Evolutionary conservation across 441 rosid genomes (phyloP).

Genomic region (Pelargonium fulgidum): DNA sequence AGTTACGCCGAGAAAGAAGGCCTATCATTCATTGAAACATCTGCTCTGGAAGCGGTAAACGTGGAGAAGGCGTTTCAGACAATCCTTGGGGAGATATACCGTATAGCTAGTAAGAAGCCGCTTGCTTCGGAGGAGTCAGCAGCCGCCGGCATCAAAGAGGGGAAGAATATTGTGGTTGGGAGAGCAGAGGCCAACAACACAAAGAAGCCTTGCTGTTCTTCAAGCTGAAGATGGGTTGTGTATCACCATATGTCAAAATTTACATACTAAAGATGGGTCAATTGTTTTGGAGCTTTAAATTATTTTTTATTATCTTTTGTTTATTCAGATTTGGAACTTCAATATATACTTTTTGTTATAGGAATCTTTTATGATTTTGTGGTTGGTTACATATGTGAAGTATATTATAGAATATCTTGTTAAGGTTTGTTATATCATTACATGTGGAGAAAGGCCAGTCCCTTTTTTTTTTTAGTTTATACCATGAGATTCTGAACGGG

Average conservation of each 20-base stretch:
- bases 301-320: not conserved
- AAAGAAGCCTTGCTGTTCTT: conserved; percentile 74
- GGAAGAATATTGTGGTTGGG: conserved; percentile 51
- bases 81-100: conserved; percentile 64
- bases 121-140: conserved; percentile 54
- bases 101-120: conserved; percentile 76
- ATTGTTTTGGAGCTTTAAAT: not conserved
- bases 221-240: conserved; percentile 35
- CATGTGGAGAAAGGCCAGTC: too few species aligned
- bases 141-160: conserved; percentile 55
- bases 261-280: not conserved
- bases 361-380: not conserved
- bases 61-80: conserved; percentile 86
- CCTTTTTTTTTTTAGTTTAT: too few species aligned
- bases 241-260: not conserved
- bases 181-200: conserved; percentile 43
- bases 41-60: conserved; percentile 77
- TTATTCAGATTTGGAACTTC: not conserved
- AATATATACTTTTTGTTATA: not conserved
- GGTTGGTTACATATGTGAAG: not conserved
- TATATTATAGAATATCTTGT: too few species aligned
- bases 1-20: conserved; percentile 81
- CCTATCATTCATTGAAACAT: conserved; percentile 71
- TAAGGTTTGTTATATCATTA: too few species aligned
- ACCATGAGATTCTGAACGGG: too few species aligned